Percentiles rank a stretch among this genome's conserved stretches.
These are phyloP conservation scores for Russula abietina DNA, from an alignment of 768 basidiomycete genomes.

Conservation along the genomic window DNA sequence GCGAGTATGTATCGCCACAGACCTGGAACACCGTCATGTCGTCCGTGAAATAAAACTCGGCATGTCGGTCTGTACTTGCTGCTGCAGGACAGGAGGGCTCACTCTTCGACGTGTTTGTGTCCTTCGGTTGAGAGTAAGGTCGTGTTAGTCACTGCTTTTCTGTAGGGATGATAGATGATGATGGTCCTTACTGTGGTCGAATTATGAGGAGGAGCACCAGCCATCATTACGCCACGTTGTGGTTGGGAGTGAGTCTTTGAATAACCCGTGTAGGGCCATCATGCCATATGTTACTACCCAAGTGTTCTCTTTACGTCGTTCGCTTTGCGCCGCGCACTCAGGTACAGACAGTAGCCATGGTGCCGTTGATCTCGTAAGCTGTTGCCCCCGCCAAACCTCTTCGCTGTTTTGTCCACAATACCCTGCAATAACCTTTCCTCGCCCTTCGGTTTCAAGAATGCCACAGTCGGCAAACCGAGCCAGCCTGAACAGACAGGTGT, in stretches of 20 bases:
- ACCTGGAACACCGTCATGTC: conserved; percentile 22
- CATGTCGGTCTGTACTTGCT: conserved; percentile 5
- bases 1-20: background rate
- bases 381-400: no score
- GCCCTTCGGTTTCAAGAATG: no score
- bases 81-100: conserved; percentile 1
- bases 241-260: background rate
- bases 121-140: background rate
- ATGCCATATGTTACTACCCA: background rate
- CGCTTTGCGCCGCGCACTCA: no score
- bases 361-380: no score
- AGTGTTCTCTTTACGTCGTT: no score
- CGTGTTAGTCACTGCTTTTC: background rate
- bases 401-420: no score
- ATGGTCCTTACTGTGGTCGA: background rate
- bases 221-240: conserved; percentile 5
- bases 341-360: no score
- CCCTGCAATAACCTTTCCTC: no score
- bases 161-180: background rate
- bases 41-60: conserved; percentile 22
- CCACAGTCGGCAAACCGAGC: no score
- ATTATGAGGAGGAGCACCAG: background rate
- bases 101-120: background rate
- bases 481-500: no score
- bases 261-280: background rate